These are phyloP conservation scores for Starmerella vitae DNA, from an alignment of 805 yeast genomes.

Conservation along the genomic window DNA sequence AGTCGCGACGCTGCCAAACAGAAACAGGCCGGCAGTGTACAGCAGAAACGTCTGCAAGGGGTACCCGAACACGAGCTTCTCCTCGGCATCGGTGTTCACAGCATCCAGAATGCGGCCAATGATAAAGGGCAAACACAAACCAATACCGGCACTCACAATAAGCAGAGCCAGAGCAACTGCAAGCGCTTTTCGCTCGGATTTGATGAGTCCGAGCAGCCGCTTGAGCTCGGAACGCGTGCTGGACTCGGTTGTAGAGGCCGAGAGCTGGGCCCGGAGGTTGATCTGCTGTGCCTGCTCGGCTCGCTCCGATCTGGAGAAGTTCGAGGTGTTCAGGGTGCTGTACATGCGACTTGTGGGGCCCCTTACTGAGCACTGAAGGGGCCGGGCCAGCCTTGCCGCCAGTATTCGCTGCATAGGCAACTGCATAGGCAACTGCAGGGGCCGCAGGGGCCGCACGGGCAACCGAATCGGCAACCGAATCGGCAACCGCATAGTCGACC, in stretches of 20 bases:
- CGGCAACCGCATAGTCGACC: too few species aligned
- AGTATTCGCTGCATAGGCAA: too few species aligned
- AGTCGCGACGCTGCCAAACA: constrained; percentile 64
- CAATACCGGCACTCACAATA: constrained; percentile 57
- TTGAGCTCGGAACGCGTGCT: constrained; percentile 29
- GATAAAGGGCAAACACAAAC: constrained; percentile 68
- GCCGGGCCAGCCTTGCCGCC: too few species aligned
- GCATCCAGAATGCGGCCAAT: constrained; percentile 80
- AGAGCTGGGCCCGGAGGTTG: constrained; percentile 26
- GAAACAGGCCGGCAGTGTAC: constrained; percentile 47
- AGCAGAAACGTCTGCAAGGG: constrained; percentile 50
- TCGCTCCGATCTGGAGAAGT: constrained; percentile 21
- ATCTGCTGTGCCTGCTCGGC: constrained; percentile 23
- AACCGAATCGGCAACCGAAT: too few species aligned
- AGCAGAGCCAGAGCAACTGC: constrained; percentile 51
- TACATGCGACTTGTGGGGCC: too few species aligned
- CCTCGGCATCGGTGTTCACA: constrained; percentile 32
- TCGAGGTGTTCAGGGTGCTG: constrained; percentile 1
- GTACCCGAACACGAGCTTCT: constrained; percentile 41
- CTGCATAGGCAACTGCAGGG: too few species aligned
- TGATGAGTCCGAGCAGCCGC: constrained; percentile 43
- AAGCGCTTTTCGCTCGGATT: constrained; percentile 43
- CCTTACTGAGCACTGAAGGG: too few species aligned
- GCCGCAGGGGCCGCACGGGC: too few species aligned
- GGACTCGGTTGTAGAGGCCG: constrained; percentile 5